These are phyloP conservation scores for Xylaria flabelliformis DNA, from an alignment of 495 filamentous ascomycete genomes.

Conservation along the genomic window DNA sequence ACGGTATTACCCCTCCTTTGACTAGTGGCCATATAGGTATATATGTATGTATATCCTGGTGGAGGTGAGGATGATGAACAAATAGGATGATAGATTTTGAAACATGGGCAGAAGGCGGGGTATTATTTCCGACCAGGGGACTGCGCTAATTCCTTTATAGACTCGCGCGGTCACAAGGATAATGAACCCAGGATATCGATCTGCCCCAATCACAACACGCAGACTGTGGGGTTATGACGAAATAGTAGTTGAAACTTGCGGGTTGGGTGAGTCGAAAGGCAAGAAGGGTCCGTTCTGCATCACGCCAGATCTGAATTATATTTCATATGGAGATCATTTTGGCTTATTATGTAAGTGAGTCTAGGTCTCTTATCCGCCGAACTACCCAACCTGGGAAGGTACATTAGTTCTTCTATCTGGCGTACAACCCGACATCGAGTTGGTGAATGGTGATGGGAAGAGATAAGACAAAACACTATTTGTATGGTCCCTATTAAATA, in stretches of 20 bases:
- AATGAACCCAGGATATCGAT: not conserved
- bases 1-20: conserved; percentile 7
- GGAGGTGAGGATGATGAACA: not conserved
- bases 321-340: conserved; percentile 18
- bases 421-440: not conserved
- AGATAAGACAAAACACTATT: not conserved
- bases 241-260: conserved; percentile 16
- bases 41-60: not conserved
- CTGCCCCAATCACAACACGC: not conserved
- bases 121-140: conserved; percentile 11
- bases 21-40: not conserved
- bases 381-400: not conserved
- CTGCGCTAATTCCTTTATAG: not conserved
- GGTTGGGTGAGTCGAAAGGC: conserved; percentile 24
- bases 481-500: not conserved
- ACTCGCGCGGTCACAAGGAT: conserved; percentile 7
- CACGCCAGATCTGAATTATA: conserved; percentile 17
- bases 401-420: not conserved
- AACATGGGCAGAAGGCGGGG: conserved; percentile 28
- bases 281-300: conserved; percentile 25
- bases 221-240: conserved; percentile 20
- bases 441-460: not conserved
- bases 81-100: conserved; percentile 16
- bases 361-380: not conserved
- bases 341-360: not conserved